These are phyloP conservation scores for Ceratonia siliqua DNA, from an alignment of 306 rosid genomes.

Conservation along the genomic window DNA sequence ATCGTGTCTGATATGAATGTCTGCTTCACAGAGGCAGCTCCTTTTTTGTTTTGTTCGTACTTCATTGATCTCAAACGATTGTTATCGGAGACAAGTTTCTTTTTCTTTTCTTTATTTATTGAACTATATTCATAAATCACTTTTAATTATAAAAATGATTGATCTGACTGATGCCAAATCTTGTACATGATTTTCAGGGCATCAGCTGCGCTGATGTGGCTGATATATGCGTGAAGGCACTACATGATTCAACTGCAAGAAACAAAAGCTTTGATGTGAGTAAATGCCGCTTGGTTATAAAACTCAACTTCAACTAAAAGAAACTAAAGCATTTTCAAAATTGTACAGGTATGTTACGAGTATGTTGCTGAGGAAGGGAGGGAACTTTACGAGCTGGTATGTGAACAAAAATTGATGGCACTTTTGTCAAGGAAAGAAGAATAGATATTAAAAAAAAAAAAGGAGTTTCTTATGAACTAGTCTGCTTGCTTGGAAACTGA, in stretches of 20 bases:
- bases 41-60: background rate
- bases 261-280: conserved; percentile 98
- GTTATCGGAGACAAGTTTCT: background rate
- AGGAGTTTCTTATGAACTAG: background rate
- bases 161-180: conserved; percentile 12
- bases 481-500: conserved; percentile 27
- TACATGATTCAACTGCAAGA: conserved; percentile 92
- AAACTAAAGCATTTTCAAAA: conserved; percentile 31
- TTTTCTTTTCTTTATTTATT: conserved; percentile 7
- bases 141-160: conserved; percentile 17
- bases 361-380: conserved; percentile 83
- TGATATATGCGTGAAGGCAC: conserved; percentile 95
- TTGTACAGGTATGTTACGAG: conserved; percentile 85
- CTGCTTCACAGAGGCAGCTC: background rate
- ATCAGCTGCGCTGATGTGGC: conserved; percentile 99
- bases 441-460: background rate
- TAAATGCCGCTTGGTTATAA: conserved; percentile 24
- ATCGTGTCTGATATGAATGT: background rate
- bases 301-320: conserved; percentile 16
- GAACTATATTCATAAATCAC: background rate
- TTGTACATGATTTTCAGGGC: conserved; percentile 50
- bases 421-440: background rate
- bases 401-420: conserved; percentile 25
- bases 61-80: background rate
- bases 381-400: conserved; percentile 97